Percentiles rank a stretch among this genome's conserved stretches.
Evolutionary conservation across 2,329 filamentous ascomycete genomes (phyloP).

Genomic region (Mariannaea sp.): DNA sequence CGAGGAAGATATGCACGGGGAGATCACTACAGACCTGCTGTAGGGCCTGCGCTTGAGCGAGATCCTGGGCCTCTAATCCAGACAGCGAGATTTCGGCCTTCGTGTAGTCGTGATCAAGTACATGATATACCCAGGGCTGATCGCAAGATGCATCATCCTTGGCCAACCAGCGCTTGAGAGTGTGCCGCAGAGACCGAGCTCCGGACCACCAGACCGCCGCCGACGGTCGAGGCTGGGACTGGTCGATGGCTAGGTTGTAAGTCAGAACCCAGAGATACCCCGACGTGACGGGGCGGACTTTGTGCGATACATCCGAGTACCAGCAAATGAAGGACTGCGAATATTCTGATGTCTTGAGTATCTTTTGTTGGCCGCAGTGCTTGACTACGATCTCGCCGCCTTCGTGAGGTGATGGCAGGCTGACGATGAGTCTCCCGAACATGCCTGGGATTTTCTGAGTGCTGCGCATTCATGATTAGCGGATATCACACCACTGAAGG

Average conservation of each 20-base stretch:
- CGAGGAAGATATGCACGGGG: slow-evolving; percentile 42
- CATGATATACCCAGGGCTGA: slow-evolving; percentile 34
- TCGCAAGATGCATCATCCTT: not conserved
- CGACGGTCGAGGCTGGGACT: slow-evolving; percentile 26
- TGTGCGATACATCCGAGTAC: slow-evolving; percentile 59
- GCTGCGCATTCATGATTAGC: slow-evolving; percentile 28
- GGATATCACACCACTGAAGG: not conserved
- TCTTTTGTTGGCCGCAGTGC: slow-evolving; percentile 42
- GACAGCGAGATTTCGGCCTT: slow-evolving; percentile 39
- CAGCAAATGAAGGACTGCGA: slow-evolving; percentile 38
- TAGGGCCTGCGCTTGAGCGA: slow-evolving; percentile 34
- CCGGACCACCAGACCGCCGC: slow-evolving; percentile 19
- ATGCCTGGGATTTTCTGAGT: slow-evolving; percentile 53
- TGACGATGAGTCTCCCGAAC: slow-evolving; percentile 56
- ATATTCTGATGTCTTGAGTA: slow-evolving; percentile 39
- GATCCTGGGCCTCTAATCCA: slow-evolving; percentile 38
- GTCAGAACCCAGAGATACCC: slow-evolving; percentile 57
- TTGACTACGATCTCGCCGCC: slow-evolving; percentile 52
- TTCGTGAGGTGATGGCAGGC: slow-evolving; percentile 52
- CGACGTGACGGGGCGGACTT: slow-evolving; percentile 52
- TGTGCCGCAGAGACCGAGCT: slow-evolving; percentile 21
- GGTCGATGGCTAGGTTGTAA: slow-evolving; percentile 52
- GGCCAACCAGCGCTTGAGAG: slow-evolving; percentile 38
- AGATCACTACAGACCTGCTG: slow-evolving; percentile 31
- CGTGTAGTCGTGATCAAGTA: slow-evolving; percentile 43